Evolutionary conservation across 805 yeast genomes (phyloP).

Genomic region (Torulaspora delbrueckii): DNA sequence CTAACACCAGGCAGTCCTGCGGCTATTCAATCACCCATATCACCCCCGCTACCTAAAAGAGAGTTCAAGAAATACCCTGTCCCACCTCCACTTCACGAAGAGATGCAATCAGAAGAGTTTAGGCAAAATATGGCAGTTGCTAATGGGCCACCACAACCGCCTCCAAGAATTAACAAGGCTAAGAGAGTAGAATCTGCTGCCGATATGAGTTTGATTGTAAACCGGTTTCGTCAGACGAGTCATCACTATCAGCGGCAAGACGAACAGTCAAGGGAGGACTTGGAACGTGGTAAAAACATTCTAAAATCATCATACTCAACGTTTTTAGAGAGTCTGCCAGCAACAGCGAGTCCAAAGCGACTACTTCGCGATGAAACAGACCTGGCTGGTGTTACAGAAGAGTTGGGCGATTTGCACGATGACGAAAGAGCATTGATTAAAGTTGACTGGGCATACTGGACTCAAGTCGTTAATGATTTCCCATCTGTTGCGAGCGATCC

Average conservation of each 20-base stretch:
- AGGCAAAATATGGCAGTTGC: constrained; percentile 25
- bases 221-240: constrained; percentile 54
- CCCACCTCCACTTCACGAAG: constrained; percentile 33
- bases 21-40: constrained; percentile 25
- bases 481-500: constrained; percentile 60
- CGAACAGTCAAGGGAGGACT: constrained; percentile 47
- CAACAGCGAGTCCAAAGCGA: constrained; percentile 7
- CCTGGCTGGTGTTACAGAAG: constrained; percentile 11
- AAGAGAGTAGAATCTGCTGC: constrained; percentile 31
- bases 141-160: constrained; percentile 22
- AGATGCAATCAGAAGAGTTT: constrained; percentile 28
- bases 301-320: constrained; percentile 35
- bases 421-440: constrained; percentile 37
- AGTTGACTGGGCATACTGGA: constrained; percentile 87
- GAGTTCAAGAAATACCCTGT: constrained; percentile 15
- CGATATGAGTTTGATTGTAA: constrained; percentile 55
- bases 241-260: constrained; percentile 48
- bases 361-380: constrained; percentile 11
- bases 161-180: constrained; percentile 16
- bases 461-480: constrained; percentile 72
- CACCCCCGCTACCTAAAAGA: constrained; percentile 36
- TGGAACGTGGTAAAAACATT: constrained; percentile 44
- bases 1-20: constrained; percentile 4
- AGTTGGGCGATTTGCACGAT: constrained; percentile 36
- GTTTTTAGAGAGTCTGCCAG: constrained; percentile 15